Conservation (phyloP, 352 stramenopile genomes). For the Chrysophaeum taylorii region DNA sequence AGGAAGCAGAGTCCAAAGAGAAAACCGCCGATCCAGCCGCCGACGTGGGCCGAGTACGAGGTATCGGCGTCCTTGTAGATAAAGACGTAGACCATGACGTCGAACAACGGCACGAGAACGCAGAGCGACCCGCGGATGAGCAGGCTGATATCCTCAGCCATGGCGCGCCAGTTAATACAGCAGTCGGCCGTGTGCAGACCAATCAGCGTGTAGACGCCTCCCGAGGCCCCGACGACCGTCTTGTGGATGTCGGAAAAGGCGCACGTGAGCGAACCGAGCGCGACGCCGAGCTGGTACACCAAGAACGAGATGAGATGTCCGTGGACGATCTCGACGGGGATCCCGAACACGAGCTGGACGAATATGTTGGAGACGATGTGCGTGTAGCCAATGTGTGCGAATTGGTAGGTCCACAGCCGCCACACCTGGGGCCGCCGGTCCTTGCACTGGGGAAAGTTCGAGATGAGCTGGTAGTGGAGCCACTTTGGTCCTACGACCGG, state of each 20-base stretch:
- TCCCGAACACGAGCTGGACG: not conserved
- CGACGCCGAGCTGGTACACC: conserved; percentile 9
- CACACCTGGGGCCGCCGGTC: not conserved
- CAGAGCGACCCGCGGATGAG: not conserved
- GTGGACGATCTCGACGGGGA: conserved; percentile 11
- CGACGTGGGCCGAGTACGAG: conserved; percentile 4
- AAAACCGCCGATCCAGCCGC: not conserved
- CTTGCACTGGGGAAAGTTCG: not conserved
- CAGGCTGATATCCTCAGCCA: conserved; percentile 16
- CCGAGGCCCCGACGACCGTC: not conserved
- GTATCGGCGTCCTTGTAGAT: not conserved
- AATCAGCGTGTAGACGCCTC: conserved; percentile 13
- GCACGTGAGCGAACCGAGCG: not conserved
- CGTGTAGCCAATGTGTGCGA: conserved; percentile 3
- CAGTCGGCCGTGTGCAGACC: conserved; percentile 13
- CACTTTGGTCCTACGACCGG: not conserved
- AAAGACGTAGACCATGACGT: conserved; percentile 4
- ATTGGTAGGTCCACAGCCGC: conserved; percentile 2
- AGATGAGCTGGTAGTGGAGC: not conserved
- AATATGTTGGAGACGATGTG: not conserved
- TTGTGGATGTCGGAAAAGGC: not conserved
- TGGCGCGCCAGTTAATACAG: conserved; percentile 56
- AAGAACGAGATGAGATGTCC: not conserved
- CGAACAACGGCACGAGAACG: not conserved
- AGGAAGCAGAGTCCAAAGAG: not conserved